Conservation (phyloP, 768 basidiomycete species). For the Pluteus cervinus region DNA sequence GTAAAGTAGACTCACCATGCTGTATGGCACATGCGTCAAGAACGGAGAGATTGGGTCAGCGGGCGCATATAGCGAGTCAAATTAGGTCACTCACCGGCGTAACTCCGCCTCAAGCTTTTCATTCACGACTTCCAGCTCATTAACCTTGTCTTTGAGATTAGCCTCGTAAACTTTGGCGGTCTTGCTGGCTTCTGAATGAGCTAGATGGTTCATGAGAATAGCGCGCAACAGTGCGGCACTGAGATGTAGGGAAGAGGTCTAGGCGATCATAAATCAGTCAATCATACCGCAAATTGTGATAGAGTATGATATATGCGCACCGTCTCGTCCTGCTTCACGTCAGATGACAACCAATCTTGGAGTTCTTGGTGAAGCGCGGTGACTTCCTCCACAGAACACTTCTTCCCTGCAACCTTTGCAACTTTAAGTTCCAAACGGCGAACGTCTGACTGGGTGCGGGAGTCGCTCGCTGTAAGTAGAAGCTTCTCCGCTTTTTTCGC, state of each 20-base stretch:
- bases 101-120: slow-evolving; percentile 64
- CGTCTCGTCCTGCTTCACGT: slow-evolving; percentile 55
- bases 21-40: slow-evolving; percentile 33
- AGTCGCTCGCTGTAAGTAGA: slow-evolving; percentile 35
- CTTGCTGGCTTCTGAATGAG: slow-evolving; percentile 74
- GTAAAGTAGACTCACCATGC: slow-evolving; percentile 42
- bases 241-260: slow-evolving; percentile 66
- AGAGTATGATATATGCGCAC: slow-evolving; percentile 33
- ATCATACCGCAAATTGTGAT: slow-evolving; percentile 9
- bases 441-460: slow-evolving; percentile 46
- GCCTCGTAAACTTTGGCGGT: slow-evolving; percentile 57
- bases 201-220: slow-evolving; percentile 76
- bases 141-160: slow-evolving; percentile 57
- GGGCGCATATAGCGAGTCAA: slow-evolving; percentile 9
- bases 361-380: slow-evolving; percentile 72
- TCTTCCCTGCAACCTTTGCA: slow-evolving; percentile 72
- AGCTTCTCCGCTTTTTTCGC: slow-evolving; percentile 44
- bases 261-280: slow-evolving; percentile 7
- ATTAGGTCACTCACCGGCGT: slow-evolving; percentile 48
- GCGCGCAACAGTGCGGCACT: slow-evolving; percentile 77
- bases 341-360: slow-evolving; percentile 65
- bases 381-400: slow-evolving; percentile 85
- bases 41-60: slow-evolving; percentile 9
- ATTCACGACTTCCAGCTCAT: slow-evolving; percentile 53
- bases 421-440: slow-evolving; percentile 74